Base-by-base conservation (phyloP, 805 yeast species). In the Ogataea siamensis region DNA sequence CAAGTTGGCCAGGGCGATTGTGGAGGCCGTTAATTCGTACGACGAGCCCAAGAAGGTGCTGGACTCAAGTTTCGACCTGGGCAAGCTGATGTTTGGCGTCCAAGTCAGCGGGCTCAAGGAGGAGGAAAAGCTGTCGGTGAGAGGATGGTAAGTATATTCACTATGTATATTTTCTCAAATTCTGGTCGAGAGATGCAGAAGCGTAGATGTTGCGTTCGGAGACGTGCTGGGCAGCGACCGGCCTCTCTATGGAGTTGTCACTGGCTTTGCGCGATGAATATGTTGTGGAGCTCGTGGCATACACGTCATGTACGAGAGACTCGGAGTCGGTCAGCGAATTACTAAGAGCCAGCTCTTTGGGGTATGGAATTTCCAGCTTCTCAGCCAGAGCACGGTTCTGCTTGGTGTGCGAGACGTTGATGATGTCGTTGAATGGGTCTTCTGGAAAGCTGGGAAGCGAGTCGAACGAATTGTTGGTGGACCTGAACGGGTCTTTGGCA, bases 71-170 rank as follows among this genome's bases (percentile, higher is more conserved):
- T 78, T 80, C 25, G 83, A 78, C 50, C 69, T 83, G 47, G 93
- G 93, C 33, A 79, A 80, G 46, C 73, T 80, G 58, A 83, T 83
- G 91, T 77, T 78, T 42, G 93, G 93, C 39, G 70, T 76, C 32
- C 73, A 78, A 40, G 77, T 80, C 40, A 73, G 71, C 39, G 63
- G 73, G 26, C 68, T 80, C 50, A 62, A 55, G 38, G 65, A 66
- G 27, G 56, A 59, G 12, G 76, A 75, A 46, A 71, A 67, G 37
- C 58, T 76, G 40, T 70, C 80, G 3, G 60, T 66, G 22, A 68
- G 75, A 46, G 80, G 80, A 3, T 75, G 80, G 80, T 74, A 59
- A 13, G n/a, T 22, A 7, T 11, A 55, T 25, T 14, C 18, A 13
- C 6, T 24, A 29, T 13, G 25, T 28, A 34, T 33, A 39, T 25